Base-by-base conservation (phyloP, 495 filamentous ascomycete species). In the Darksidea phi region DNA sequence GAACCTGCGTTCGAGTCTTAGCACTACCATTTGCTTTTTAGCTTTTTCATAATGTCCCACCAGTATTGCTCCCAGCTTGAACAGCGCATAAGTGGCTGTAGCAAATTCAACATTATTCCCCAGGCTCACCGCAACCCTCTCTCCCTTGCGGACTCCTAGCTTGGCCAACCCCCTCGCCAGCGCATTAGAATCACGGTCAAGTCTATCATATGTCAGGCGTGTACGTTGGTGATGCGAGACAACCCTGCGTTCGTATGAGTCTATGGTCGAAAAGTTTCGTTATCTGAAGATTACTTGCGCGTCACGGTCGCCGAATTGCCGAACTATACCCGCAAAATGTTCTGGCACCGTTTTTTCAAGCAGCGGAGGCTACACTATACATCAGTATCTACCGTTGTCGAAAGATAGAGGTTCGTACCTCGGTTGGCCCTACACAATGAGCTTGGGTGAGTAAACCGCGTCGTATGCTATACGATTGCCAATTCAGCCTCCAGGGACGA, bases 41-140 rank as follows among this genome's bases (percentile, higher is more conserved):
- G 11, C 6, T 20, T 15, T 26, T 24, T 6, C 6, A 4, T 0
- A 15, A 12, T 21, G 17, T 2, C 43, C 11, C 73, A 88, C 92
- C 57, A 97, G 77, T 48, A 97, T 86, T 43, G 90, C 94, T 15
- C 94, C 94, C 1, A 97, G 80, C 72, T 98, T 97, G 73, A 94
- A 95, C 20, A 95, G 63, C 5, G 91, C 91, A 75, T 98, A 97
- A 21, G 88, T 95, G 15, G 86, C 82, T 71, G 86, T 83, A 3
- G 88, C 89, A 69, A 86, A 91, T 75, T 96, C 91, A 70, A 88
- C 77, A 26, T 82, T 86, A 67, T 96, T 98, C 1, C 94, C 92
- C 18, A 96, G 72, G 66, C 86, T 89, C 13, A 96, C 88, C 8
- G 87, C 91, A 11, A 97, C 89, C 21, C 91, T 79, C 65, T 95